Evolutionary conservation across 1,139 yeast genomes (phyloP).

Genomic region (Kodamaea ohmeri): DNA sequence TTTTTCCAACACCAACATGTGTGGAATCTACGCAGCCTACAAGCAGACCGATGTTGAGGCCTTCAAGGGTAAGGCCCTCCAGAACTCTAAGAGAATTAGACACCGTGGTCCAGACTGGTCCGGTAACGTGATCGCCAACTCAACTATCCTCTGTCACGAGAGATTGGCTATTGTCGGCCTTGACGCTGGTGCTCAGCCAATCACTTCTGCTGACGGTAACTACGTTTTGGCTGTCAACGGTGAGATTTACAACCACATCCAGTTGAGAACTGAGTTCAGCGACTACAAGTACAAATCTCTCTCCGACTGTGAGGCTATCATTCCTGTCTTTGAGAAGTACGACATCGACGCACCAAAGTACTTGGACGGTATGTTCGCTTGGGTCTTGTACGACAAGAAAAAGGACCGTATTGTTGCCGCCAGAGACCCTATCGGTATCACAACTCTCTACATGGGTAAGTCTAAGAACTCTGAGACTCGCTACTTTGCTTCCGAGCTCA

Average conservation of each 20-base stretch:
- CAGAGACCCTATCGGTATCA: slow-evolving; percentile 96
- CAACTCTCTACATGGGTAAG: slow-evolving; percentile 94
- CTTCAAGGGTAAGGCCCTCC: slow-evolving; percentile 85
- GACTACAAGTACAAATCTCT: slow-evolving; percentile 80
- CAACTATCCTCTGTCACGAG: slow-evolving; percentile 85
- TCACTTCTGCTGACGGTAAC: slow-evolving; percentile 73
- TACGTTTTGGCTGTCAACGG: slow-evolving; percentile 88
- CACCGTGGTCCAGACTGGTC: slow-evolving; percentile 99
- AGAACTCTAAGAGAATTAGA: slow-evolving; percentile 86
- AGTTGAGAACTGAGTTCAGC: slow-evolving; percentile 69
- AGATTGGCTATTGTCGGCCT: slow-evolving; percentile 94
- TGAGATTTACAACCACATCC: slow-evolving; percentile 95
- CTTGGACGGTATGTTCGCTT: slow-evolving; percentile 98
- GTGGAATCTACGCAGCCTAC: slow-evolving; percentile 96
- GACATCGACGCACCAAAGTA: slow-evolving; percentile 87
- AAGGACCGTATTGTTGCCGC: slow-evolving; percentile 92
- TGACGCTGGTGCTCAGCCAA: slow-evolving; percentile 98
- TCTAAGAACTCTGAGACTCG: slow-evolving; percentile 67
- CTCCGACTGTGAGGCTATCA: slow-evolving; percentile 96
- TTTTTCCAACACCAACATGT: slow-evolving; percentile 48
- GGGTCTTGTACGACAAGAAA: slow-evolving; percentile 81
- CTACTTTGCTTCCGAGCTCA: slow-evolving; percentile 90
- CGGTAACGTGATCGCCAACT: slow-evolving; percentile 78
- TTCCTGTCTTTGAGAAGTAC: slow-evolving; percentile 84
- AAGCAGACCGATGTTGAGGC: slow-evolving; percentile 74